Percentiles rank a stretch among this genome's conserved stretches.
Conservation (phyloP, 1,284 basidiomycete species). For the Acaromyces ingoldii region DNA sequence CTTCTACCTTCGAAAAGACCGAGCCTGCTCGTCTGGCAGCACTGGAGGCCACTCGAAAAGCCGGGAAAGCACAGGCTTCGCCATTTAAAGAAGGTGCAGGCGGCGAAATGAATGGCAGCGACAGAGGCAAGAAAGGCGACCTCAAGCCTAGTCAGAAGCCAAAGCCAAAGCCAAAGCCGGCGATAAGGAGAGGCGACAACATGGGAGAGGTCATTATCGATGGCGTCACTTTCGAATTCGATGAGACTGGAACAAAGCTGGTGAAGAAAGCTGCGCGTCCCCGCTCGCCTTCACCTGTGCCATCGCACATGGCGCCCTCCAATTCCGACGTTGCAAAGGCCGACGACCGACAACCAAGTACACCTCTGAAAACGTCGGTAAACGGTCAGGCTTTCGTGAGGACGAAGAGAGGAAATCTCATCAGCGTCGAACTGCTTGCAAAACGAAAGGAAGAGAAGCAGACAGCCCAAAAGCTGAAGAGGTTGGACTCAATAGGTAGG, state of each 20-base stretch:
- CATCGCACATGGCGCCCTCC: background rate
- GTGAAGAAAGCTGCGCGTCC: slow-evolving; percentile 45
- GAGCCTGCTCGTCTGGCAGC: slow-evolving; percentile 40
- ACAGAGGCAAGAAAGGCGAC: background rate
- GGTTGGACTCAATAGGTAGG: slow-evolving; percentile 28
- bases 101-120: slow-evolving; percentile 8
- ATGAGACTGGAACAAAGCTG: slow-evolving; percentile 55
- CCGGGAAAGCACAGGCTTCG: slow-evolving; percentile 12
- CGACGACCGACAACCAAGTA: slow-evolving; percentile 7
- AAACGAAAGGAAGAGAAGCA: slow-evolving; percentile 32
- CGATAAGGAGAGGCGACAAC: slow-evolving; percentile 35
- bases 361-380: slow-evolving; percentile 41
- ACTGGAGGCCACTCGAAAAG: slow-evolving; percentile 26
- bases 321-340: background rate
- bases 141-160: slow-evolving; percentile 9
- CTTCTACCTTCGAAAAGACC: slow-evolving; percentile 32
- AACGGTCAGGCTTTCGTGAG: slow-evolving; percentile 52
- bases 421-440: slow-evolving; percentile 45
- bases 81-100: background rate
- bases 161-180: slow-evolving; percentile 4
- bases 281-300: too few relatives aligned
- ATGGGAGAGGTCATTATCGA: slow-evolving; percentile 55
- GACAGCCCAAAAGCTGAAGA: slow-evolving; percentile 23
- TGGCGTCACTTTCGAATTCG: slow-evolving; percentile 56
- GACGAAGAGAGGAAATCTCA: slow-evolving; percentile 54